A percentile compares a stretch with the other conserved stretches of the same genome.
These are phyloP conservation scores for Clausena lansium DNA, from an alignment of 345 rosid species.

Conservation along the genomic window DNA sequence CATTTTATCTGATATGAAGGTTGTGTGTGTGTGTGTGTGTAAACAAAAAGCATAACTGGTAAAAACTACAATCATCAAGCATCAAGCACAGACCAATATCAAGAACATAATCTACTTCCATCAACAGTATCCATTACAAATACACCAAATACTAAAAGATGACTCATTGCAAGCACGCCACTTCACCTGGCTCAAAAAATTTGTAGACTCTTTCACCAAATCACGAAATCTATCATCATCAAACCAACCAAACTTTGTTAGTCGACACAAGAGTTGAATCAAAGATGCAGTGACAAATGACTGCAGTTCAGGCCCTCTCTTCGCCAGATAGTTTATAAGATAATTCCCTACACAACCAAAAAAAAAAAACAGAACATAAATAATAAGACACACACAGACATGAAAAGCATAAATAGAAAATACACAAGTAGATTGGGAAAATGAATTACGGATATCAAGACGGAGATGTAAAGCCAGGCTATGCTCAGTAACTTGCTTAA, in stretches of 20 bases:
- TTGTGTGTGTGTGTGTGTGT: no score
- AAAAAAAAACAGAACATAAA: background rate
- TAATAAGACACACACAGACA: background rate
- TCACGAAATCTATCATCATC: conserved; percentile 95
- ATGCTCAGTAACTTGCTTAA: conserved; percentile 97
- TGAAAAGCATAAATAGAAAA: conserved; percentile 12
- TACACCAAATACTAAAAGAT: background rate
- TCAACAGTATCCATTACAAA: background rate
- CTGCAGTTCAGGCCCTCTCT: conserved; percentile 89
- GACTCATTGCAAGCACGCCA: conserved; percentile 9
- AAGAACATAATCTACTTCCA: background rate
- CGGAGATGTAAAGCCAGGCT: conserved; percentile 83
- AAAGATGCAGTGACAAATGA: conserved; percentile 80
- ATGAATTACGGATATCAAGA: conserved; percentile 74
- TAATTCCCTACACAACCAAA: conserved; percentile 54
- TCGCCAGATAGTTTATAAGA: conserved; percentile 79
- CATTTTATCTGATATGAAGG: no score
- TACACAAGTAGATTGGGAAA: background rate
- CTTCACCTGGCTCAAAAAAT: conserved; percentile 87
- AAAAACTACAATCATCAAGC: background rate
- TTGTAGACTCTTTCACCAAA: conserved; percentile 73
- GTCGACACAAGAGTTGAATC: conserved; percentile 85
- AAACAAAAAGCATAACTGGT: background rate
- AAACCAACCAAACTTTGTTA: conserved; percentile 98
- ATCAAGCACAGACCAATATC: background rate